Percentiles rank a stretch among this genome's conserved stretches.
Conservation (phyloP, 1,284 basidiomycete genomes). For the Apiotrichum brassicae region DNA sequence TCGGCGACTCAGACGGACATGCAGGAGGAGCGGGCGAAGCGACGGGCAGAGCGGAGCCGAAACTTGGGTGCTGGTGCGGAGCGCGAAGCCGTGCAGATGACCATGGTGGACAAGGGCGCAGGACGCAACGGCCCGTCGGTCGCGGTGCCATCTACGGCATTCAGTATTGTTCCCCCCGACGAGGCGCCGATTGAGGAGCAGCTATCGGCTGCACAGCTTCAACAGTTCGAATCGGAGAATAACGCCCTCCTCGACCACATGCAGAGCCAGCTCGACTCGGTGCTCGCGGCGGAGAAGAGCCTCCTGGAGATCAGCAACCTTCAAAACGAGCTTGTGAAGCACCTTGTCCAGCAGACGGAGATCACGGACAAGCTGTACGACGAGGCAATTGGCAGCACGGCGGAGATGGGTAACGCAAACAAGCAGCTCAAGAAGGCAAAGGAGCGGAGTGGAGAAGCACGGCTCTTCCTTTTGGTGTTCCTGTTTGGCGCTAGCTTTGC, state of each 20-base stretch:
- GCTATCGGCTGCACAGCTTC: slow-evolving; percentile 49
- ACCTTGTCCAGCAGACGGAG: slow-evolving; percentile 53
- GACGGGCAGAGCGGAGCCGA: slow-evolving; percentile 39
- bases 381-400: slow-evolving; percentile 51
- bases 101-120: background rate
- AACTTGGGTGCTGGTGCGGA: slow-evolving; percentile 39
- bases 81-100: slow-evolving; percentile 24
- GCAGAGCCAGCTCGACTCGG: slow-evolving; percentile 48
- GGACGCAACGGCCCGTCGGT: background rate
- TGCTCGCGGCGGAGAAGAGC: slow-evolving; percentile 51
- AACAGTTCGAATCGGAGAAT: slow-evolving; percentile 53
- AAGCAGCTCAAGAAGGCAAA: slow-evolving; percentile 52
- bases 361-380: slow-evolving; percentile 51
- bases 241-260: slow-evolving; percentile 51
- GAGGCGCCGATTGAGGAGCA: slow-evolving; percentile 34
- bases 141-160: background rate
- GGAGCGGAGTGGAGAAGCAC: slow-evolving; percentile 50
- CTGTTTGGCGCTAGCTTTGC: slow-evolving; percentile 51
- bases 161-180: slow-evolving; percentile 23
- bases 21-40: slow-evolving; percentile 50
- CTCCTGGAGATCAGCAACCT: slow-evolving; percentile 53
- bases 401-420: slow-evolving; percentile 52
- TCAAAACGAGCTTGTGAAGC: slow-evolving; percentile 53
- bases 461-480: slow-evolving; percentile 52
- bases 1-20: slow-evolving; percentile 47